phyloP scores from a whole-genome alignment of 2,329 filamentous ascomycete species.

The Pseudocercospora vitis region DNA sequence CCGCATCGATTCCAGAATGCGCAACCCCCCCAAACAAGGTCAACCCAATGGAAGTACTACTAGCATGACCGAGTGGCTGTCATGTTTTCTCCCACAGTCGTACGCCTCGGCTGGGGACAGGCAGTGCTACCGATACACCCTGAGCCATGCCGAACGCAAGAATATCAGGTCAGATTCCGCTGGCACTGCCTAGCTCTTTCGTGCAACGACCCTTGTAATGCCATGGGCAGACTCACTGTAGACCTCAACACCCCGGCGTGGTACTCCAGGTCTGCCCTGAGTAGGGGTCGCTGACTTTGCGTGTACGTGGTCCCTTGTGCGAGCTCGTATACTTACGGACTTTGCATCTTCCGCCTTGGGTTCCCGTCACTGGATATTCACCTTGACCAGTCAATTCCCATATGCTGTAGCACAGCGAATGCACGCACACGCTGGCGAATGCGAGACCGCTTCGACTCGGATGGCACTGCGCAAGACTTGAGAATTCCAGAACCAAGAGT shows the following conservation, averaged over 20 bases:
- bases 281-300: not conserved
- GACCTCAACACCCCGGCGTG: not conserved
- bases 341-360: not conserved
- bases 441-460: not conserved
- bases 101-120: not conserved
- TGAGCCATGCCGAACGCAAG: not conserved
- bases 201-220: not conserved
- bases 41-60: too few species aligned
- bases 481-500: too few species aligned
- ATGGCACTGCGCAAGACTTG: too few species aligned
- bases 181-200: constrained; percentile 1
- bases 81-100: too few species aligned
- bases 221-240: not conserved
- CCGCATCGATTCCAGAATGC: not conserved
- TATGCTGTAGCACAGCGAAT: too few species aligned
- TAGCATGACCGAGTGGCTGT: too few species aligned
- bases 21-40: too few species aligned
- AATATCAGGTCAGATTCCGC: not conserved
- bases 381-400: too few species aligned
- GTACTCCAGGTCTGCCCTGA: not conserved
- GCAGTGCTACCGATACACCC: not conserved
- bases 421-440: not conserved
- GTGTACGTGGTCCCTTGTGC: not conserved
- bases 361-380: not conserved
- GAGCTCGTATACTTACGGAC: not conserved